These are phyloP conservation scores for Geotrichum candidum DNA, from an alignment of 1,139 yeast species.

Conservation along the genomic window DNA sequence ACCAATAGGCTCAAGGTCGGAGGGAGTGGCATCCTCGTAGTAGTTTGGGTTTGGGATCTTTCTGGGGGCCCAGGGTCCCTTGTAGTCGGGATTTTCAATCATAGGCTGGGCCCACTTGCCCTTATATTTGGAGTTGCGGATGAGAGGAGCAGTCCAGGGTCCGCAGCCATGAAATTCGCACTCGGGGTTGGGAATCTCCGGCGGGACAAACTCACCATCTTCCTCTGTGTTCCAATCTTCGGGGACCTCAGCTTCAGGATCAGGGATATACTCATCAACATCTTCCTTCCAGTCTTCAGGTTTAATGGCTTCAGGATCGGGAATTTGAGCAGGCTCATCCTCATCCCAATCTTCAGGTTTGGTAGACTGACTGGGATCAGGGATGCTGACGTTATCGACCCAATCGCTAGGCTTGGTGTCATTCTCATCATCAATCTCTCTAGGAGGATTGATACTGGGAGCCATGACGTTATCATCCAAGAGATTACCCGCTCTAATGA, in stretches of 20 bases:
- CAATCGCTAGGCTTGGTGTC: slow-evolving; percentile 71
- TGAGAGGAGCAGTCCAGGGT: slow-evolving; percentile 55
- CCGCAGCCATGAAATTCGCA: slow-evolving; percentile 77
- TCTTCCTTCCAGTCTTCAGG: slow-evolving; percentile 80
- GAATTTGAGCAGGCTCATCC: slow-evolving; percentile 51
- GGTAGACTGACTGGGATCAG: slow-evolving; percentile 54
- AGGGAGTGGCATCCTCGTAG: slow-evolving; percentile 53
- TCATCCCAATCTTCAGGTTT: slow-evolving; percentile 86
- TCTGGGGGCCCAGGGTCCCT: slow-evolving; percentile 75
- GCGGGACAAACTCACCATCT: slow-evolving; percentile 79
- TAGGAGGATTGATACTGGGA: slow-evolving; percentile 63
- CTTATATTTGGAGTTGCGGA: slow-evolving; percentile 61
- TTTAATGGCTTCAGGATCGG: slow-evolving; percentile 58
- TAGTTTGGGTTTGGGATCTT: slow-evolving; percentile 63
- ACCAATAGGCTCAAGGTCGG: slow-evolving; percentile 62
- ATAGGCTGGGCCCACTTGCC: slow-evolving; percentile 74
- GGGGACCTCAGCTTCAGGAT: slow-evolving; percentile 61
- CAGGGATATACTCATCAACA: slow-evolving; percentile 51
- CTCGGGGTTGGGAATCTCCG: slow-evolving; percentile 62
- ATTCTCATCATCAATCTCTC: slow-evolving; percentile 52
- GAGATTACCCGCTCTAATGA: slow-evolving; percentile 62
- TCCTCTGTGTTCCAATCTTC: slow-evolving; percentile 81
- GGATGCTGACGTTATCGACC: slow-evolving; percentile 63
- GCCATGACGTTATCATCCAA: slow-evolving; percentile 47
- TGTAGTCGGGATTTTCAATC: slow-evolving; percentile 66